These are phyloP conservation scores for Solanum etuberosum DNA, from an alignment of 257 asterid species.

Conservation along the genomic window DNA sequence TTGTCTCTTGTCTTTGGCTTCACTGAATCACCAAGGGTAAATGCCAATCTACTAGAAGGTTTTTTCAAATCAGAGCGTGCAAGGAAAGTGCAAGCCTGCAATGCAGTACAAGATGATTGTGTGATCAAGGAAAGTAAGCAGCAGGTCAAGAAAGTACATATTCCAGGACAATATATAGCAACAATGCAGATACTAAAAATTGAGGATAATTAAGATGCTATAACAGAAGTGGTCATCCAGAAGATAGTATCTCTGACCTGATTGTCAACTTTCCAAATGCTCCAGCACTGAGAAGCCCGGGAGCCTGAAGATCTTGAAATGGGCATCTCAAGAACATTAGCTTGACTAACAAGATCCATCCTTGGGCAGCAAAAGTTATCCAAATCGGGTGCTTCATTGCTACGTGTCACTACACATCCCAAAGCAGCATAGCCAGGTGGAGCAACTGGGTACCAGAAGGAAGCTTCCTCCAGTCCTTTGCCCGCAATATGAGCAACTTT, in stretches of 20 bases:
- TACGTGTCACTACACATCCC: conserved; percentile 80
- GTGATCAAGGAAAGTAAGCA: conserved; percentile 3
- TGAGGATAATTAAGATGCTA: neutral
- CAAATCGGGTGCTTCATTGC: conserved; percentile 63
- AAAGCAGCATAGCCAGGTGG: conserved; percentile 94
- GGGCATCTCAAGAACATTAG: conserved; percentile 76
- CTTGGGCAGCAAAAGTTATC: conserved; percentile 79
- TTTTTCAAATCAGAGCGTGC: conserved; percentile 86
- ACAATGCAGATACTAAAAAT: neutral
- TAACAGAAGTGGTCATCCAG: neutral
- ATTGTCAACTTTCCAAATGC: conserved; percentile 97
- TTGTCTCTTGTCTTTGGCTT: conserved; percentile 91
- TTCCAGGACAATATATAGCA: neutral
- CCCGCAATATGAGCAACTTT: conserved; percentile 77
- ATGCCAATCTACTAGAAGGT: conserved; percentile 80
- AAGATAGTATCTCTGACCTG: conserved; percentile 43
- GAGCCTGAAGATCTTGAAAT: conserved; percentile 75
- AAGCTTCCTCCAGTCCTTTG: conserved; percentile 73
- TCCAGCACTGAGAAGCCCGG: conserved; percentile 78
- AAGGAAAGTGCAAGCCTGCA: conserved; percentile 94
- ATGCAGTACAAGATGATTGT: conserved; percentile 4
- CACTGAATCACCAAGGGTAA: conserved; percentile 76
- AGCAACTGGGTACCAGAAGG: conserved; percentile 96
- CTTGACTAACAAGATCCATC: conserved; percentile 84
- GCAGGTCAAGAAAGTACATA: neutral